Evolutionary conservation across 176 grass and related monocot genomes (phyloP).

Genomic region (Carex parvula): DNA sequence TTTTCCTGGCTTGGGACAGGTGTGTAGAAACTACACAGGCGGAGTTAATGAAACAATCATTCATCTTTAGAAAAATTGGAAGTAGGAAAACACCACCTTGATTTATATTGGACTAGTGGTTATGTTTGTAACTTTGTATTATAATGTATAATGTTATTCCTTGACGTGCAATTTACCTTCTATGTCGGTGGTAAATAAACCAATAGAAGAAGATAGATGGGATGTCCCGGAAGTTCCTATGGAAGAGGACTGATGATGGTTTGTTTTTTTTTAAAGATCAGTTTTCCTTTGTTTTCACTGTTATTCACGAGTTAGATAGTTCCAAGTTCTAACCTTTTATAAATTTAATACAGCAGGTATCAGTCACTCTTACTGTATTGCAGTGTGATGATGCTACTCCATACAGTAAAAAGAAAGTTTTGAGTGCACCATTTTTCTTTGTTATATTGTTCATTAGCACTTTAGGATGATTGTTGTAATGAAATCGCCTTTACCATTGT

Average conservation of each 20-base stretch:
- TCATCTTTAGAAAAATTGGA: background rate
- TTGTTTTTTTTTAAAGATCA: background rate
- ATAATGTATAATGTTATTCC: conserved; percentile 25
- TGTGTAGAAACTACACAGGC: no score
- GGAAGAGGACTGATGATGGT: conserved; percentile 61
- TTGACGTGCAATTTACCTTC: conserved; percentile 59
- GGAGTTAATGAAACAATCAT: background rate
- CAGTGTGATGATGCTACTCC: background rate
- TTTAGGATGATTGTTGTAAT: background rate
- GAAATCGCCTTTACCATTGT: background rate
- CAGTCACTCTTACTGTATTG: background rate
- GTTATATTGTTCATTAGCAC: background rate
- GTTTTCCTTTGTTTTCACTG: background rate
- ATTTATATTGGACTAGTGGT: background rate
- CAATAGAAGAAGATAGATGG: conserved; percentile 81
- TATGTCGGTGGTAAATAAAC: conserved; percentile 62
- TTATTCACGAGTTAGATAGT: background rate
- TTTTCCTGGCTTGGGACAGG: no score
- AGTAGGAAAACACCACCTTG: background rate
- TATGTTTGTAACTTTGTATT: conserved; percentile 1
- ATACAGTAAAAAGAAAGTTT: background rate
- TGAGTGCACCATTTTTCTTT: background rate
- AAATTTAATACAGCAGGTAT: background rate
- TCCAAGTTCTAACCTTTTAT: background rate
- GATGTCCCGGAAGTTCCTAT: conserved; percentile 70